A percentile compares a stretch with the other conserved stretches of the same genome.
Conservation (phyloP, 495 filamentous ascomycete species). For the Penicillium macrosclerotiorum region DNA sequence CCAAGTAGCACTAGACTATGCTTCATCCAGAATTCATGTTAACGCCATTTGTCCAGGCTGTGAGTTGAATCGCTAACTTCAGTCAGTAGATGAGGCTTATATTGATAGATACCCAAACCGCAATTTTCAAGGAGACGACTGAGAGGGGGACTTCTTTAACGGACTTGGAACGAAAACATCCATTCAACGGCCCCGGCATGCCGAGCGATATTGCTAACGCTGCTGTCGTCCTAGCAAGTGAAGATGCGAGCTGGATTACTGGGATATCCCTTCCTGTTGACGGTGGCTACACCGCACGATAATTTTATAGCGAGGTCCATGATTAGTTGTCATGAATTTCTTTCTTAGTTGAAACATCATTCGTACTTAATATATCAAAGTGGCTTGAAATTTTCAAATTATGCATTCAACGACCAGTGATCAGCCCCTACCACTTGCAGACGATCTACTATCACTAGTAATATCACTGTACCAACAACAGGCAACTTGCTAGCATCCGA, state of each 20-base stretch:
- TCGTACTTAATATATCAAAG: too few species aligned
- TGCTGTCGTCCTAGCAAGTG: constrained; percentile 52
- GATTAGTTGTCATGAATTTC: too few species aligned
- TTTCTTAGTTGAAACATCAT: too few species aligned
- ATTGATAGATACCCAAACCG: constrained; percentile 29
- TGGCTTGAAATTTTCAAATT: too few species aligned
- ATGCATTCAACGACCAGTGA: too few species aligned
- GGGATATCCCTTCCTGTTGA: constrained; percentile 48
- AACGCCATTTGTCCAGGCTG: constrained; percentile 58
- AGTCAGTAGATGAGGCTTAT: neutral
- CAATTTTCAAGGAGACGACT: constrained; percentile 27
- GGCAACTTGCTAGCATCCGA: too few species aligned
- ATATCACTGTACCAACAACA: too few species aligned
- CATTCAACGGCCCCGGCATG: constrained; percentile 40
- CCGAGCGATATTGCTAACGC: constrained; percentile 48
- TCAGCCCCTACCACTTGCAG: too few species aligned
- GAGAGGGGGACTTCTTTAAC: constrained; percentile 17
- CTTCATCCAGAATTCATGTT: constrained; percentile 46
- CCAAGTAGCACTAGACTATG: constrained; percentile 53
- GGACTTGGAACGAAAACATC: constrained; percentile 31
- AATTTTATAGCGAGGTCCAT: too few species aligned
- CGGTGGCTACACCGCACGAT: constrained; percentile 47
- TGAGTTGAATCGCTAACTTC: constrained; percentile 12
- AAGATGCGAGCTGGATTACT: constrained; percentile 47
- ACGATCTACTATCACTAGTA: too few species aligned